Conservation (phyloP, 1,284 basidiomycete species). For the Ceratobasidium sp. region DNA sequence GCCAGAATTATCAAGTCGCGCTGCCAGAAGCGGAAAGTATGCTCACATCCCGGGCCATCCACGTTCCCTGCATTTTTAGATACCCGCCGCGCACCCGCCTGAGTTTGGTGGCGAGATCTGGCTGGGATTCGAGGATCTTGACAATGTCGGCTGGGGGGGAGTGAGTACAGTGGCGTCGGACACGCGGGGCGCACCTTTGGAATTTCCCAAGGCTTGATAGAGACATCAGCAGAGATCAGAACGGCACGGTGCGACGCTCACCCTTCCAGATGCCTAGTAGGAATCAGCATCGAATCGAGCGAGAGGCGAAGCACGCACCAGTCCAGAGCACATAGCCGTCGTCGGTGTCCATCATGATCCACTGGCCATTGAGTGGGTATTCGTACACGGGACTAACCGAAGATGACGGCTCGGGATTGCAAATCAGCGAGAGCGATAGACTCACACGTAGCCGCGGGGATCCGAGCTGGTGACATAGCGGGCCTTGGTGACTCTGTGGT, state of each 20-base stretch:
- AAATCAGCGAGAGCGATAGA: constrained; percentile 48
- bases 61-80: constrained; percentile 87
- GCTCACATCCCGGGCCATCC: constrained; percentile 85
- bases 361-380: constrained; percentile 86
- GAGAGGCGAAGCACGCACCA: constrained; percentile 20
- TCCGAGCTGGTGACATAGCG: constrained; percentile 91
- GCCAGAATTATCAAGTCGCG: constrained; percentile 76
- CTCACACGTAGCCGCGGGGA: constrained; percentile 82
- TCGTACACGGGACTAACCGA: constrained; percentile 78
- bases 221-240: constrained; percentile 17
- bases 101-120: constrained; percentile 79
- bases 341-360: constrained; percentile 92
- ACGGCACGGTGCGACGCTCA: constrained; percentile 52
- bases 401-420: constrained; percentile 19
- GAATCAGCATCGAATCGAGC: constrained; percentile 16
- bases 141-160: constrained; percentile 76
- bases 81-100: constrained; percentile 85
- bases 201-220: constrained; percentile 75
- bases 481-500: constrained; percentile 44
- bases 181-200: constrained; percentile 69
- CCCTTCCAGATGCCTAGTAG: constrained; percentile 82
- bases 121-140: constrained; percentile 87
- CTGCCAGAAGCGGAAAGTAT: constrained; percentile 54
- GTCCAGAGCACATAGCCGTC: constrained; percentile 88
- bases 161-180: constrained; percentile 23